Percentiles rank a stretch among this genome's conserved stretches.
phyloP scores from a whole-genome alignment of 208 protist genomes.

The Strigomonas culicis region DNA sequence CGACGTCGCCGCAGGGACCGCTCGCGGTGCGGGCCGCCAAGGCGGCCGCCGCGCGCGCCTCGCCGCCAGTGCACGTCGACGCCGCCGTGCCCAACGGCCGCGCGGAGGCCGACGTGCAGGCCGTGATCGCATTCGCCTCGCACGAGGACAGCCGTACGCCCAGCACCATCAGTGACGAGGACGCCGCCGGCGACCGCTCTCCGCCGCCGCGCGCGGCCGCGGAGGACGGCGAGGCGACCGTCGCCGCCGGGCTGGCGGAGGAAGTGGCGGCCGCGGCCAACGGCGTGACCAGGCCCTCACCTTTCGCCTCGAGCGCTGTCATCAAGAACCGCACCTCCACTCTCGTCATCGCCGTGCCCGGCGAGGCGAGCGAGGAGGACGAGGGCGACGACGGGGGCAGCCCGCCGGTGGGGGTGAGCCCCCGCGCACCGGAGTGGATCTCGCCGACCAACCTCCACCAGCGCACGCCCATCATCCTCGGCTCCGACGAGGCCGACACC shows the following conservation, averaged over 20 bases:
- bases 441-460: conserved; percentile 66
- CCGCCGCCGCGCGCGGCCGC: neutral
- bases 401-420: neutral
- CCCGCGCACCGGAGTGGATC: conserved; percentile 18
- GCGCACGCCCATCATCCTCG: conserved; percentile 74
- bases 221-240: neutral
- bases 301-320: no score
- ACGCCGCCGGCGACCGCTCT: neutral
- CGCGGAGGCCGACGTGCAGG: neutral
- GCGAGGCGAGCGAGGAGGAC: conserved; percentile 12
- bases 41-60: neutral
- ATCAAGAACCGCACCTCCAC: neutral
- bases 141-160: conserved; percentile 47
- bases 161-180: conserved; percentile 33
- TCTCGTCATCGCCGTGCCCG: neutral
- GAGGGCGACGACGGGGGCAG: conserved; percentile 2
- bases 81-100: neutral
- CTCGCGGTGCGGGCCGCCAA: conserved; percentile 1
- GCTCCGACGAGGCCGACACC: conserved; percentile 45
- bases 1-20: neutral
- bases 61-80: neutral
- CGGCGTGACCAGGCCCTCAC: no score
- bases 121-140: neutral
- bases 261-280: no score
- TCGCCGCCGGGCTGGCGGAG: neutral